A percentile compares a stretch with the other conserved stretches of the same genome.
Conservation (phyloP, 2,329 filamentous ascomycete genomes). For the Xylariaceae sp. region DNA sequence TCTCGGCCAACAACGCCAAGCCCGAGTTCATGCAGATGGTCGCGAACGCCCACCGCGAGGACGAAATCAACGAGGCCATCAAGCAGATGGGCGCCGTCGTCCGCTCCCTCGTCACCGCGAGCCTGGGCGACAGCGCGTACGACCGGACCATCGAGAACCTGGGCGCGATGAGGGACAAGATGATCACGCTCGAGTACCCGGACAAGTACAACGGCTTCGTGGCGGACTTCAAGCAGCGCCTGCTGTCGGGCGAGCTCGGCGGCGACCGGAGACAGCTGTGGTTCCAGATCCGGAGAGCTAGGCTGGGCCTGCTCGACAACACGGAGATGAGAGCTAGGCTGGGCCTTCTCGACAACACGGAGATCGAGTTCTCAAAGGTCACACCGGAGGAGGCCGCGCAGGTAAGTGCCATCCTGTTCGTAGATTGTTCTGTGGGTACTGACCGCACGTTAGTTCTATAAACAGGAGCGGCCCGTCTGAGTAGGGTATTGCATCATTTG, state of each 20-base stretch:
- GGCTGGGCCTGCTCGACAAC: constrained; percentile 65
- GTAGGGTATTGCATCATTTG: too few relatives aligned
- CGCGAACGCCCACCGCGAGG: constrained; percentile 48
- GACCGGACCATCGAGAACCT: constrained; percentile 67
- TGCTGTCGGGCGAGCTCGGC: constrained; percentile 62
- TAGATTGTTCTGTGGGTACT: too few relatives aligned
- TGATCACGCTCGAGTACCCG: constrained; percentile 69
- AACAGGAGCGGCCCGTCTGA: too few relatives aligned
- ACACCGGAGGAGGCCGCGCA: constrained; percentile 63
- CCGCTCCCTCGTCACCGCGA: constrained; percentile 58
- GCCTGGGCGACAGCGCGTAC: constrained; percentile 70
- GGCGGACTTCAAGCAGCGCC: constrained; percentile 59
- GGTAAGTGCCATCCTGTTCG: constrained; percentile 34
- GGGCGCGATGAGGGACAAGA: constrained; percentile 68
- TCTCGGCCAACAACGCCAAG: constrained; percentile 65
- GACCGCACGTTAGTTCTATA: too few relatives aligned
- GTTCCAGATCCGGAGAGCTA: constrained; percentile 60
- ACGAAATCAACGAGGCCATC: constrained; percentile 57
- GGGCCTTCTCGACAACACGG: constrained; percentile 61
- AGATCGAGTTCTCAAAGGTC: constrained; percentile 58
- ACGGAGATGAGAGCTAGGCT: constrained; percentile 53
- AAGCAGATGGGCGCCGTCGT: constrained; percentile 71
- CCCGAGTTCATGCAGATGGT: constrained; percentile 86
- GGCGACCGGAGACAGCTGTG: constrained; percentile 79
- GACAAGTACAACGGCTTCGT: constrained; percentile 70